Percentiles rank a stretch among this genome's conserved stretches.
Conservation (phyloP, 1,284 basidiomycete genomes). For the Cronartium ribicola region DNA sequence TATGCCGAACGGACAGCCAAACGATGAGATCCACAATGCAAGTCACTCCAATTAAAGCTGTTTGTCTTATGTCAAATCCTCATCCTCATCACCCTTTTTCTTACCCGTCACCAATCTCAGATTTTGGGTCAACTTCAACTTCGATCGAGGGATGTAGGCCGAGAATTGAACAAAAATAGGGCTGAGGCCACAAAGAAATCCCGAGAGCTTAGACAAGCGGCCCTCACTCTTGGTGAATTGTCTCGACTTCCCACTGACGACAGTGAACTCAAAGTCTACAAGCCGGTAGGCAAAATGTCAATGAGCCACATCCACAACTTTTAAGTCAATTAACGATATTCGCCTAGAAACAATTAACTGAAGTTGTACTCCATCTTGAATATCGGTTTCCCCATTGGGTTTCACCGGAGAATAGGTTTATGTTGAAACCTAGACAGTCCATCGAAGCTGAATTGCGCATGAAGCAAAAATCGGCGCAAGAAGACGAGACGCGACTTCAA, state of each 20-base stretch:
- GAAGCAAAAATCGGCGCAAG: conserved; percentile 13
- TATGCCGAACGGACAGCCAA: conserved; percentile 7
- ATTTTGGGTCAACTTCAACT: conserved; percentile 30
- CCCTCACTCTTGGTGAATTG: conserved; percentile 16
- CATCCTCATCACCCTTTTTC: not conserved
- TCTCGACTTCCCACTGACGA: not conserved
- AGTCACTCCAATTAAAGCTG: not conserved
- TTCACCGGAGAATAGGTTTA: conserved; percentile 35
- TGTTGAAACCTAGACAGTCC: conserved; percentile 3
- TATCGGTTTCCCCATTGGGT: no score
- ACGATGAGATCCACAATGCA: conserved; percentile 12
- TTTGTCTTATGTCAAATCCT: not conserved
- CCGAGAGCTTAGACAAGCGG: conserved; percentile 10
- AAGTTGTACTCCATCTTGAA: no score
- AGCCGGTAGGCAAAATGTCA: conserved; percentile 34
- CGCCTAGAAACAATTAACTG: no score
- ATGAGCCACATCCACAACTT: no score
- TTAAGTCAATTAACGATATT: no score
- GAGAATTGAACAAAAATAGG: conserved; percentile 17
- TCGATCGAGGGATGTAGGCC: conserved; percentile 18
- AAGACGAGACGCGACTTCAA: conserved; percentile 7
- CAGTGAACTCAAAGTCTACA: conserved; percentile 22
- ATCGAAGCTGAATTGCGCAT: conserved; percentile 6
- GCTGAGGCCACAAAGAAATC: conserved; percentile 3
- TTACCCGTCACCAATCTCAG: not conserved